Base-by-base conservation (phyloP, 176 grass and related monocot species). In the Oryza meridionalis region DNA sequence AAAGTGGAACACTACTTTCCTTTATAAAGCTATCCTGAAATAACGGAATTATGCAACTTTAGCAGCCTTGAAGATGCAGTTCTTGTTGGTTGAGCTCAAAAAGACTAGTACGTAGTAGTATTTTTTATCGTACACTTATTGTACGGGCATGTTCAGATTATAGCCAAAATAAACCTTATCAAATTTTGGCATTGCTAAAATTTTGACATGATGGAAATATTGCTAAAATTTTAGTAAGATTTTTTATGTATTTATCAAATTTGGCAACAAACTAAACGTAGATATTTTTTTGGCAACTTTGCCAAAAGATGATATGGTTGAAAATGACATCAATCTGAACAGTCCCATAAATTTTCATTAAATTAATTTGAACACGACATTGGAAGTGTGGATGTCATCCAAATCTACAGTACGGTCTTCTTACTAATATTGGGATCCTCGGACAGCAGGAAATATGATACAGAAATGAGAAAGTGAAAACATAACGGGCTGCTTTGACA, bases 1-100 rank as follows among this genome's bases (percentile, higher is more conserved):
- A 87, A 70, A 87, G 80, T 75, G 64, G 64, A 75, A 70, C 33
- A 70, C 84, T 10, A 71, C 51, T 87, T 90, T 79, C 62, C 47
- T 64, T 75, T 90, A 55, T 82, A 87, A 87, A 80, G 76, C 62
- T 80, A 42, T 10, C 75, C 17, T 79, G 25, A 86, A 53, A 75
- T 1, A 53, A 64, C 15, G 26, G 68, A 46, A 70, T 58, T 38
- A 55, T 78, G 46, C 21, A 67, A 31, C 53, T 44, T 77, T 66
- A 33, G 26, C 63, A 53, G 31, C 15, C 26, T 51, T 73, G 77
- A 80, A 79, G 21, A 80, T 81, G 40, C 43, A 53, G 10, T 73
- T 88, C 43, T 26, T 73, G 6, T n/a, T 84, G 59, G 33, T 9
- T 55, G 49, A 81, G 42, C 49, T 29, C 15, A 33, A 10, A 0